Evolutionary conservation across 192 early-diverging fungal species (phyloP), one percentile per base, ranked within the genome.

Genomic region (Entophlyctis luteolus): DNA sequence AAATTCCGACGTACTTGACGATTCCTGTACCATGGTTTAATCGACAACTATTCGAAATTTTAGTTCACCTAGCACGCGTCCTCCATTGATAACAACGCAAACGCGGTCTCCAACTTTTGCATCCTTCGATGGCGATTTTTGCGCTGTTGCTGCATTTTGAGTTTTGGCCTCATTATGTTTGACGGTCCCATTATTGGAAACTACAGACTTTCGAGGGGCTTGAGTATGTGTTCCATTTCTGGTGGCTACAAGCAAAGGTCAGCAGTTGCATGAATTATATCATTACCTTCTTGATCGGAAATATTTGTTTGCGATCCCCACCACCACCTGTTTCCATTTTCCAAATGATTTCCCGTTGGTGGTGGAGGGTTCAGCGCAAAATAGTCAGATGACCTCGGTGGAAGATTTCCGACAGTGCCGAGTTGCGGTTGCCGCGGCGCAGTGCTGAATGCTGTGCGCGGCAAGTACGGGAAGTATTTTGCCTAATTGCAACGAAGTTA

Each of bases 321-420:
- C 78, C 78, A 80, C 78, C 78, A 80, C 25, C 78, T 3, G 49
- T 77, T 77, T 29, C 78, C 78, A 47, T 75, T 80, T 38, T 80
- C 78, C 16, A 73, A 69, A 62, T 80, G 78, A 46, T 80, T 80
- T 18, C 78, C 78, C 42, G 78, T 80, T 12, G 78, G 72, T 2
- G 75, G 75, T 28, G 78, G 78, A 18, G 78, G 78, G 47, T 80
- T 80, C 20, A 80, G 45, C 3, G 75, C 63, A 56, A 80, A 80
- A 59, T 71, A 70, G 38, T 80, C 78, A 0, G 68, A 55, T 10
- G 78, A 71, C 3, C 75, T 67, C 25, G 59, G 62, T 10, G 68
- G 72, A 4, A 77, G 57, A 50, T 77, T 77, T 46, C 76, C 76
- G 34, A 75, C 71, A 49, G 62, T 67, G 12, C 75, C 75, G 29